Conservation (phyloP, 2,329 filamentous ascomycete genomes). For the Botrytis tulipae region DNA sequence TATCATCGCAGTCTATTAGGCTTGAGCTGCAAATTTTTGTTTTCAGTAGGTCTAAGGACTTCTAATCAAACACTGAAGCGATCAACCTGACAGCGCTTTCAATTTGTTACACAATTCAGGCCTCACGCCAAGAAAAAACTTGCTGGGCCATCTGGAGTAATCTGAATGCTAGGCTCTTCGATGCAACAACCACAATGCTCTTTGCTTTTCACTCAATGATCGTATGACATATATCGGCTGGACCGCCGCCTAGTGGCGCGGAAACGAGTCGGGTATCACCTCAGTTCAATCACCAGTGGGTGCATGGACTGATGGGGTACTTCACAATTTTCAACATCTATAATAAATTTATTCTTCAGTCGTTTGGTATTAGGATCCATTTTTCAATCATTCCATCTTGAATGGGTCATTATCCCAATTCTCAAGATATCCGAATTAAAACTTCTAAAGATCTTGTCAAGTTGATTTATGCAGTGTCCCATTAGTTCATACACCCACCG, state of each 20-base stretch:
- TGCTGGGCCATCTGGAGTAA: background rate
- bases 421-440: too few species aligned
- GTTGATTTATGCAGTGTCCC: too few species aligned
- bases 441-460: too few species aligned
- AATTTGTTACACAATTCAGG: background rate
- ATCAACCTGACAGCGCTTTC: background rate
- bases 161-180: background rate
- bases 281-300: too few species aligned
- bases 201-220: background rate
- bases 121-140: background rate
- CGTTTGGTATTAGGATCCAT: too few species aligned
- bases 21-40: background rate
- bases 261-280: background rate
- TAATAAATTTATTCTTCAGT: too few species aligned
- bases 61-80: background rate
- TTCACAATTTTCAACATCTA: too few species aligned
- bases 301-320: too few species aligned
- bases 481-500: too few species aligned
- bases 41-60: background rate
- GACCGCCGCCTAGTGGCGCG: background rate
- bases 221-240: background rate
- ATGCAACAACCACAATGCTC: background rate
- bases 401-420: too few species aligned
- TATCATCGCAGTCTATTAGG: background rate
- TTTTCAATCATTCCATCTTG: too few species aligned